Evolutionary conservation across 768 basidiomycete genomes (phyloP), one percentile per base, ranked within the genome.

Genomic region (Podaxis rugospora): DNA sequence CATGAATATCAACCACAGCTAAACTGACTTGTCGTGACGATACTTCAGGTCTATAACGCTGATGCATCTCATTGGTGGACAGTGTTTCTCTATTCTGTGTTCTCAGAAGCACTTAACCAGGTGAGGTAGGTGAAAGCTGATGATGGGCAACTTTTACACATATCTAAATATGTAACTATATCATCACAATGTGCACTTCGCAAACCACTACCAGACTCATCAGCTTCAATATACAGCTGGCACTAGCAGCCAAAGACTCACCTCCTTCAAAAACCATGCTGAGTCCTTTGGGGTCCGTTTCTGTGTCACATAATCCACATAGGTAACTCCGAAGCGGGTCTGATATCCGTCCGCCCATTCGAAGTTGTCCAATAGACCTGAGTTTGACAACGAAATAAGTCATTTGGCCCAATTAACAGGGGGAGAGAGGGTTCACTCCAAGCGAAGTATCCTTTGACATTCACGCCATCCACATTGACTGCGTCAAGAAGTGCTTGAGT

Each of bases 291-390:
- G 85, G 64, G 77, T 80, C 27, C 87, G 76, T 70, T 84, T 75
- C 71, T 84, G 87, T 3, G 85, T 87, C 46, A 78, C 70, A 70
- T 84, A 88, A 71, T 89, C 82, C 44, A 90, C 82, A 69, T 88
- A 85, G 6, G 85, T 88, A 53, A 87, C 79, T 16, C 87, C 87
- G 65, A 90, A 90, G 5, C 88, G 83, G 4, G 84, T 84, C 37
- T 70, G 72, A 65, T 87, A 87, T 6, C 88, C 86, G 62, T 89
- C 87, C 21, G 84, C 83, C 42, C 88, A 87, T 69, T 89, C 88
- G 61, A 88, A 87, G 68, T 88, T 88, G 65, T 88, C 86, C 61
- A 89, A 65, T 50, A 89, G 74, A 71, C 84, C 47, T 49, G 13
- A 49, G 18, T 9, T 13, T 25, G 10, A 3, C 47, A 25, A 4